Percentiles rank a stretch among this genome's conserved stretches.
Conservation (phyloP, 345 rosid genomes). For the Moringa oleifera region DNA sequence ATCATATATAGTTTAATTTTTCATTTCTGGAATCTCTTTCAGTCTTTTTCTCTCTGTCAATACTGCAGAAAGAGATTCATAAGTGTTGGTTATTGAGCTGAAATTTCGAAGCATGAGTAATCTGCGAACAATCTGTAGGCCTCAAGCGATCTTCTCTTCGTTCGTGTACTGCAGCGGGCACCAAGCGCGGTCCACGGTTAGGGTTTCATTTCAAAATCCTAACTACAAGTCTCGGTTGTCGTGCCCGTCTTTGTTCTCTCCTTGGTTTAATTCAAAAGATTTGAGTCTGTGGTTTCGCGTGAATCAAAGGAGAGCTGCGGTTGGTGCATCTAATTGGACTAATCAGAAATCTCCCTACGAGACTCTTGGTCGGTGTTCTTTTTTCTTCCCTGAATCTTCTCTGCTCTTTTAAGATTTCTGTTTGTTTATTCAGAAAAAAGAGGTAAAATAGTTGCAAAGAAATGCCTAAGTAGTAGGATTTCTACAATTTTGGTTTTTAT, state of each 20-base stretch:
- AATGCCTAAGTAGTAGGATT: background rate
- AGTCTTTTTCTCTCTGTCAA: background rate
- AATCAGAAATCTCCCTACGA: slow-evolving; percentile 79
- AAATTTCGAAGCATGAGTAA: slow-evolving; percentile 39
- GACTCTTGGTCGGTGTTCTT: slow-evolving; percentile 55
- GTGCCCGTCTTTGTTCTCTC: slow-evolving; percentile 30
- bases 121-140: slow-evolving; percentile 58
- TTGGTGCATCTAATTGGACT: slow-evolving; percentile 63
- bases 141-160: slow-evolving; percentile 54
- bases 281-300: slow-evolving; percentile 47
- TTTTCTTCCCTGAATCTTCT: background rate
- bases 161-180: slow-evolving; percentile 39
- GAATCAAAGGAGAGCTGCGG: slow-evolving; percentile 54
- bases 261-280: slow-evolving; percentile 36
- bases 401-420: background rate
- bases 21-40: too few species aligned
- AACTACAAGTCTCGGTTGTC: slow-evolving; percentile 27
- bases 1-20: background rate
- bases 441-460: background rate
- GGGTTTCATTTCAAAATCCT: slow-evolving; percentile 52
- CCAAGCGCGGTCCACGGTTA: slow-evolving; percentile 38
- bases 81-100: slow-evolving; percentile 2
- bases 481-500: background rate
- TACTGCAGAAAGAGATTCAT: background rate
- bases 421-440: slow-evolving; percentile 9